These are phyloP conservation scores for Aspergillus udagawae DNA, from an alignment of 2,329 filamentous ascomycete genomes.

Conservation along the genomic window DNA sequence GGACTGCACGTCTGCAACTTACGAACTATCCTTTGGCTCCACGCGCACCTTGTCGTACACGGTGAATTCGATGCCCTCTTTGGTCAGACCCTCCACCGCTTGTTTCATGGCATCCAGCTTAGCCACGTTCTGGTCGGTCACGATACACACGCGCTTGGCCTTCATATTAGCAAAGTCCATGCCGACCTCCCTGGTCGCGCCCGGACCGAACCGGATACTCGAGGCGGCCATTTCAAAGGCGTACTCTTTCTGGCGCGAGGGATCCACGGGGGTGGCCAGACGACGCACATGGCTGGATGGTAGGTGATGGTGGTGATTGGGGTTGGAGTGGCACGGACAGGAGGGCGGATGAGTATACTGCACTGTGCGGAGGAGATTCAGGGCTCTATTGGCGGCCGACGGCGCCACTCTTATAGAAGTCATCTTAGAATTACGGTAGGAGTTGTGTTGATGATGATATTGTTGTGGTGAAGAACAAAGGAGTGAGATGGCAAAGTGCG, in stretches of 20 bases:
- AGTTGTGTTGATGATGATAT: too few relatives aligned
- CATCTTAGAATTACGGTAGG: too few relatives aligned
- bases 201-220: slow-evolving; percentile 88
- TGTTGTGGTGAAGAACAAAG: not conserved
- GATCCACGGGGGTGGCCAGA: slow-evolving; percentile 73
- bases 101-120: slow-evolving; percentile 86
- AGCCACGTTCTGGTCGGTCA: slow-evolving; percentile 80
- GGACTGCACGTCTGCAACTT: slow-evolving; percentile 9
- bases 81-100: slow-evolving; percentile 72
- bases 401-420: slow-evolving; percentile 43
- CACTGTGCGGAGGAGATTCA: slow-evolving; percentile 74
- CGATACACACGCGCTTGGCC: slow-evolving; percentile 80
- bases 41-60: slow-evolving; percentile 78
- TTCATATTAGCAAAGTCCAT: slow-evolving; percentile 97
- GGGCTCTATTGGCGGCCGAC: slow-evolving; percentile 43
- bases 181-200: slow-evolving; percentile 90
- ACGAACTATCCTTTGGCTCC: slow-evolving; percentile 94
- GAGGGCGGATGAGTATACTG: slow-evolving; percentile 83
- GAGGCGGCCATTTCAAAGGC: slow-evolving; percentile 98
- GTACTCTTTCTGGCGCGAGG: slow-evolving; percentile 80
- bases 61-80: slow-evolving; percentile 73
- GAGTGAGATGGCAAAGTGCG: slow-evolving; percentile 12
- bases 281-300: slow-evolving; percentile 54
- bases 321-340: slow-evolving; percentile 92
- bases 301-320: slow-evolving; percentile 74